Evolutionary conservation across 371 early-diverging fungal genomes (phyloP).

Genomic region (Thermomucor indicae-seudaticae): DNA sequence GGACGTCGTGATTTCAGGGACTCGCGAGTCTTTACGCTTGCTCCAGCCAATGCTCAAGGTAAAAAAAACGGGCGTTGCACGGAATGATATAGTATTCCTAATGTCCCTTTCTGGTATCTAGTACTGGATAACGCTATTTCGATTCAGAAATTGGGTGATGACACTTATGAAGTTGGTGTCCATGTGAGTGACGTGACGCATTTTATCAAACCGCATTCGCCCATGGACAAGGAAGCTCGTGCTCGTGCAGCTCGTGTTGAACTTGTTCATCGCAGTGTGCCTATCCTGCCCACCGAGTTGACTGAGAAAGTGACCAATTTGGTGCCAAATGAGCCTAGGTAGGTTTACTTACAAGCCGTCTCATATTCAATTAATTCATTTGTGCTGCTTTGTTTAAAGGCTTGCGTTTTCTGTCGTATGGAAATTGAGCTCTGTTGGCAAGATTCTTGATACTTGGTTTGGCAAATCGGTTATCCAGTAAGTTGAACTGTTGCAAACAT

Average conservation of each 20-base stretch:
- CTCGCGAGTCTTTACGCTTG: constrained; percentile 79
- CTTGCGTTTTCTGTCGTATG: constrained; percentile 89
- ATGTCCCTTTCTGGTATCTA: not conserved
- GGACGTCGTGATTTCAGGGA: constrained; percentile 69
- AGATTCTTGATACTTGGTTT: constrained; percentile 65
- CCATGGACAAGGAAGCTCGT: constrained; percentile 91
- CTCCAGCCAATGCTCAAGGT: constrained; percentile 73
- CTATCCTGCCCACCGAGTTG: constrained; percentile 94
- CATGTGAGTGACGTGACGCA: constrained; percentile 98
- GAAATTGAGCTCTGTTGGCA: constrained; percentile 73
- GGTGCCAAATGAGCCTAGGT: constrained; percentile 27
- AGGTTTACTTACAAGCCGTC: not conserved
- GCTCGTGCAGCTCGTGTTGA: constrained; percentile 96
- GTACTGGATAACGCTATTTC: constrained; percentile 94
- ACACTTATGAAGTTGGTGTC: constrained; percentile 85
- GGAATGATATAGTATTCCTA: not conserved
- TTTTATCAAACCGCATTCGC: constrained; percentile 86
- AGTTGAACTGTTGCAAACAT: too few species aligned
- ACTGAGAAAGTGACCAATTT: constrained; percentile 66
- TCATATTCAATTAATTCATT: not conserved
- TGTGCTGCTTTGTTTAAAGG: constrained; percentile 17
- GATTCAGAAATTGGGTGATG: constrained; percentile 61
- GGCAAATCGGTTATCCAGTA: constrained; percentile 81
- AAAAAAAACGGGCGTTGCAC: constrained; percentile 1
- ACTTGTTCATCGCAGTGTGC: constrained; percentile 86